Base-by-base conservation (phyloP, 2,329 filamentous ascomycete genomes). In the Aspergillus sp. region DNA sequence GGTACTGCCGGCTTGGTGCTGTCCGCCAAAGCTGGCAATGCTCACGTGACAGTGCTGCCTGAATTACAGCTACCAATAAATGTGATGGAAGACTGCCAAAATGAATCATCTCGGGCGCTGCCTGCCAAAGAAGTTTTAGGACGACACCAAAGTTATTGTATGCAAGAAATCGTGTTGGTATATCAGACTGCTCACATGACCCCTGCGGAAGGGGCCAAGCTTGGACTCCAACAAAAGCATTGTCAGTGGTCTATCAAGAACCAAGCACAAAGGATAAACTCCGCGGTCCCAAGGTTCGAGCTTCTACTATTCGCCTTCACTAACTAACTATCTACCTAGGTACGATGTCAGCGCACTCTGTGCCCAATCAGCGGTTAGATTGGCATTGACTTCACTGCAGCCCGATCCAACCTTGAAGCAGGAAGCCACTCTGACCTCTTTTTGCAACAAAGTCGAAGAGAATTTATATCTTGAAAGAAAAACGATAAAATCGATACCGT, bases 11-110 rank as follows among this genome's bases (percentile, higher is more conserved):
- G 54, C 30, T 11, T 15, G 11, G 28, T 53, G 30, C 23, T 15
- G 50, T 23, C 50, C n/a, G 50, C 34, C 31, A 38, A 23, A 19
- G 9, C 13, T 41, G 31, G 4, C 22, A 31, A 38, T 7, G 13
- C 11, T n/a, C 57, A 59, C 57, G 57, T 59, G 57, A 59, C 31
- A 47, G 17, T 51, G 48, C 38, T 51, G 55, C 55, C 55, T 57
- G 47, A 57, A 45, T 25, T 9, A 30, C 23, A 6, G 5, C 46
- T 43, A 7, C 31, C 34, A 51, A 57, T 45, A 22, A 51, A 45
- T 31, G 7, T 3, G 22, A 43, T 7, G 46, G 25, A 9, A 53
- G 19, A 19, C 28, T 30, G n/a, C 19, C 34, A 49, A 34, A 48
- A 25, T 41, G 48, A 52, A 46, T 23, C n/a, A 15, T 22, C 43